Evolutionary conservation across 345 rosid genomes (phyloP), one percentile per base, ranked within the genome.

Genomic region (Raphanus sativus): DNA sequence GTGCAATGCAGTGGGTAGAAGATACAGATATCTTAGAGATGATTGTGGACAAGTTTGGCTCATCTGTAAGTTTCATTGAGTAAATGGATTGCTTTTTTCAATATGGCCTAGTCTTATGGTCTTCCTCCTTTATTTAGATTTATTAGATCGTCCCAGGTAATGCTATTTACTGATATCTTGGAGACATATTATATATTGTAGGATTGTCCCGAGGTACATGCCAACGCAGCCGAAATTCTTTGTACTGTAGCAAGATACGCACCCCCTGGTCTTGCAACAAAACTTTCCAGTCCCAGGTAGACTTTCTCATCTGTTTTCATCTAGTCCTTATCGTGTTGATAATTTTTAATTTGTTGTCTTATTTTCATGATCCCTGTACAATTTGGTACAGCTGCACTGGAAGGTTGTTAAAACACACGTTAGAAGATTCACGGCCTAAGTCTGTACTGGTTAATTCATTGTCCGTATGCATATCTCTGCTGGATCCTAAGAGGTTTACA

Each of bases 161-260:
- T 66, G 60, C 70, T 52, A 40, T 9, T 25, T 55, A 74, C 32
- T 69, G 32, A 74, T 63, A 65, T 72, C 67, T 63, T 30, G 45
- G 8, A 59, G 61, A 38, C 24, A 13, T 54, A 1, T 62, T 67
- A 59, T 60, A 60, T 26, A 48, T 64, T 74, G 15, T 87, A 94
- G 98, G 93, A 90, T 73, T 89, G 78, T 65, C 94, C 98, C 15
- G 94, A 94, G 85, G 98, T 91, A 75, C 98, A 94, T 87, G 89
- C 94, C 74, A 94, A 94, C 82, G 87, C 93, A 40, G 97, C 98
- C 75, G 98, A 94, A 88, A 84, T 90, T 11, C 89, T 91, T 15
- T 94, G 97, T 85, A 85, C 96, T 34, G 89, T 91, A 40, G 87
- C 97, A 45, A 84, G 94, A 83, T 88, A 83, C 77, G 94, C 96